Base-by-base conservation (phyloP, 768 basidiomycete genomes). In the Naganishia randhawae region DNA sequence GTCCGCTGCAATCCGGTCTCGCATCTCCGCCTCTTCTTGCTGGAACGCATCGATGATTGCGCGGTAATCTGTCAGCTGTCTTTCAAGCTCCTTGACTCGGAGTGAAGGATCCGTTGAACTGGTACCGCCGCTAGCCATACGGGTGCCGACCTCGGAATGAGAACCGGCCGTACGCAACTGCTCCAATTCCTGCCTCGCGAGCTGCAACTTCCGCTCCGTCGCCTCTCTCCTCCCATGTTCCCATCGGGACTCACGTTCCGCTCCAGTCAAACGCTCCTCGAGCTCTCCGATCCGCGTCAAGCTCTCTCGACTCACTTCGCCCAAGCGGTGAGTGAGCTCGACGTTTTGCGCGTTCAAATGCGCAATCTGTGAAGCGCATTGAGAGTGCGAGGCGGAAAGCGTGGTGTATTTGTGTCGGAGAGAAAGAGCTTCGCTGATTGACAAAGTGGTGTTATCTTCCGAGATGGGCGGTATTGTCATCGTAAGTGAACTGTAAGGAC, bases 191-290 rank as follows among this genome's bases (percentile, higher is more conserved):
- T 72, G 64, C 66, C 69, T 73, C 3, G 74, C 75, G 42, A 77
- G 48, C 48, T 71, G 48, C 61, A 78, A 74, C 35, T 72, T 55
- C 62, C 69, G 67, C 65, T 79, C 78, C 16, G 75, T 76, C 27
- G 45, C 65, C 0, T 52, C 70, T 25, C 77, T 50, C 2, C 76
- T 76, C 42, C 77, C 77, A 32, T 73, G 75, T 5, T 77, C 77
- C 78, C 78, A 79, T 25, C 78, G 63, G 29, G 71, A 37, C 42
- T 78, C 76, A 29, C 78, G 67, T 70, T 77, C 76, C n/a, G 72
- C 69, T 29, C 73, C 74, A 29, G 71, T 66, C 22, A 63, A 29
- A 19, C 69, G 66, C 39, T 67, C 70, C 13, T 66, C 71, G 37
- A 76, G 45, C 50, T 74, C 70, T 19, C 66, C 42, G 32, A 77